Percentiles rank a stretch among this genome's conserved stretches.
These are phyloP conservation scores for Endocalyx cinctus DNA, from an alignment of 2,329 filamentous ascomycete genomes.

Conservation along the genomic window DNA sequence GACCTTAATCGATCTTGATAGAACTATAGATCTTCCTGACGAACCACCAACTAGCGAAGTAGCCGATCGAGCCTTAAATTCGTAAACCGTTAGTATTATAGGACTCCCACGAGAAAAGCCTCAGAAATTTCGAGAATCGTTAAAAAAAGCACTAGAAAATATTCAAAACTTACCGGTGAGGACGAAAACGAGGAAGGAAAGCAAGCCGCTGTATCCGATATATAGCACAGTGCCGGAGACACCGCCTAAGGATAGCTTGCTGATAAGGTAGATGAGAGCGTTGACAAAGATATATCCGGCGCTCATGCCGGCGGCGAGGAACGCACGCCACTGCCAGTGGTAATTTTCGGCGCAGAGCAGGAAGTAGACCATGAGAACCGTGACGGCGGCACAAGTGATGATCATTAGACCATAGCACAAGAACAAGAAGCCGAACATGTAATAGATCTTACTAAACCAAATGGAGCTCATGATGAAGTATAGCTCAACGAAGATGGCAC, in stretches of 20 bases:
- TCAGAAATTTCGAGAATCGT: too few species aligned
- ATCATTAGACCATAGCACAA: conserved; percentile 97
- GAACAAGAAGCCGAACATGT: conserved; percentile 99
- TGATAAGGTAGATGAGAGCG: conserved; percentile 85
- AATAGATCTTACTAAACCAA: conserved; percentile 98
- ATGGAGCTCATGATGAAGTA: conserved; percentile 99
- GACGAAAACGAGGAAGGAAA: conserved; percentile 89
- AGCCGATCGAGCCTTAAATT: conserved; percentile 81
- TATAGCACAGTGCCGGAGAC: conserved; percentile 87
- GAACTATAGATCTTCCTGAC: conserved; percentile 90
- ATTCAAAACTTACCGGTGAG: conserved; percentile 78
- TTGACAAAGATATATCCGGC: conserved; percentile 90
- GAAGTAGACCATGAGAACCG: conserved; percentile 93
- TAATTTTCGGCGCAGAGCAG: conserved; percentile 95
- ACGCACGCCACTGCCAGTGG: conserved; percentile 97
- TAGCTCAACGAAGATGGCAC: conserved; percentile 94
- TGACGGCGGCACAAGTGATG: conserved; percentile 87
- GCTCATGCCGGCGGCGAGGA: conserved; percentile 85
- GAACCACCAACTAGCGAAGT: conserved; percentile 92
- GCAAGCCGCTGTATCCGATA: conserved; percentile 83
- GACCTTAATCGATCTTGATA: conserved; percentile 89
- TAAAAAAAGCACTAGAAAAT: not conserved
- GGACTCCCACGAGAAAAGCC: too few species aligned
- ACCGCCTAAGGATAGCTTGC: conserved; percentile 79
- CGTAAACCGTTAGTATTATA: conserved; percentile 10